Conservation (phyloP, 2,329 filamentous ascomycete genomes). For the Sporothrix pseudoabietina region DNA sequence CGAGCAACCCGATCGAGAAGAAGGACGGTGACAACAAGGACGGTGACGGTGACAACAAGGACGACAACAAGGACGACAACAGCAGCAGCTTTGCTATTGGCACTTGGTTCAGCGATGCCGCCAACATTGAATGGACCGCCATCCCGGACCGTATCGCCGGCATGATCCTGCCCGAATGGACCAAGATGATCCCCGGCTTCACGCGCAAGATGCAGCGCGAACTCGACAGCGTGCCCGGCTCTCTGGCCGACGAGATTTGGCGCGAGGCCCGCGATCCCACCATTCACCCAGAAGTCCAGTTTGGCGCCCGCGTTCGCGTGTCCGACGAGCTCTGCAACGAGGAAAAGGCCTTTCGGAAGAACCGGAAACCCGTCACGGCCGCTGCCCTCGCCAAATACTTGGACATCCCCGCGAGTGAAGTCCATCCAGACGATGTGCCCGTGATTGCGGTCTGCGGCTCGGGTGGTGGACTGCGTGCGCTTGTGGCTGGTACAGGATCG, state of each 20-base stretch:
- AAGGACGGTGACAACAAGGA: not conserved
- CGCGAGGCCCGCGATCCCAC: slow-evolving; percentile 80
- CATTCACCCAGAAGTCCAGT: slow-evolving; percentile 83
- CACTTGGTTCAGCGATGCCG: slow-evolving; percentile 55
- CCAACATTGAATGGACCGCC: slow-evolving; percentile 58
- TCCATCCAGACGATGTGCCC: slow-evolving; percentile 92
- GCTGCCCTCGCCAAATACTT: slow-evolving; percentile 82
- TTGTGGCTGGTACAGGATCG: slow-evolving; percentile 88
- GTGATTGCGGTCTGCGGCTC: slow-evolving; percentile 93
- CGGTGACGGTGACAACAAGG: too few species aligned
- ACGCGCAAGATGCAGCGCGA: slow-evolving; percentile 83
- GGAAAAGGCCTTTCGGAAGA: slow-evolving; percentile 72
- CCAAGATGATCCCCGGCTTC: slow-evolving; percentile 71
- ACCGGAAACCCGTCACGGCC: slow-evolving; percentile 68
- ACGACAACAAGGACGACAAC: slow-evolving; percentile 47
- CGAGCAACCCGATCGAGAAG: too few species aligned
- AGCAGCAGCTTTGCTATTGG: slow-evolving; percentile 51
- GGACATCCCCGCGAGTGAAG: slow-evolving; percentile 65
- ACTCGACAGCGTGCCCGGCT: slow-evolving; percentile 83
- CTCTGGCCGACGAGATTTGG: slow-evolving; percentile 92
- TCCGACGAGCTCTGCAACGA: slow-evolving; percentile 77
- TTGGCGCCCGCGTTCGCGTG: slow-evolving; percentile 78
- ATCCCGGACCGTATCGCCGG: slow-evolving; percentile 65
- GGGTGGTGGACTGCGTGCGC: slow-evolving; percentile 83
- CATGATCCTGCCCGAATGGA: slow-evolving; percentile 81